Percentiles rank a stretch among this genome's conserved stretches.
Conservation (phyloP, 2,329 filamentous ascomycete genomes). For the Metarhizium robertsii region DNA sequence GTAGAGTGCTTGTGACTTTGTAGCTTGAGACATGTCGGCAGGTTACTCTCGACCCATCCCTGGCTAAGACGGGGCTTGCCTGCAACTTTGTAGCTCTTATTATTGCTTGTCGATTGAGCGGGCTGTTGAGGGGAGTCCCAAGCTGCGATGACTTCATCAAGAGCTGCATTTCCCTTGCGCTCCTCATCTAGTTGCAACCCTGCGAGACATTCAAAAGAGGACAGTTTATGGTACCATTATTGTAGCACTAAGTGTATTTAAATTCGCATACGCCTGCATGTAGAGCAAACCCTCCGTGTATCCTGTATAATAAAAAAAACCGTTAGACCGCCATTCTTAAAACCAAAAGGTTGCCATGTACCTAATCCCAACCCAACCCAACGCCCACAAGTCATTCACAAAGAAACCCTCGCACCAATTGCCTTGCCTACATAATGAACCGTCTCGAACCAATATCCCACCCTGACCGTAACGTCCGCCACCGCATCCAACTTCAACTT, state of each 20-base stretch:
- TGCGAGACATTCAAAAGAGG: background rate
- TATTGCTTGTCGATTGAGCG: background rate
- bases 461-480: conserved; percentile 63
- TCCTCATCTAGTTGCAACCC: background rate
- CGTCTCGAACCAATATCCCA: conserved; percentile 66
- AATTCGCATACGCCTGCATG: background rate
- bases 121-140: background rate
- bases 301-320: background rate
- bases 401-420: conserved; percentile 51
- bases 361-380: background rate
- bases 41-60: too few species aligned
- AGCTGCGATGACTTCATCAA: background rate
- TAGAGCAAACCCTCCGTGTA: background rate
- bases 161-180: background rate
- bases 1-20: background rate
- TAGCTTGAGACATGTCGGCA: background rate
- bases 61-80: too few species aligned
- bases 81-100: background rate
- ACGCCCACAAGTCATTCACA: conserved; percentile 12
- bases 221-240: background rate
- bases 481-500: conserved; percentile 67
- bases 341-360: background rate
- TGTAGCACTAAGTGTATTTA: background rate
- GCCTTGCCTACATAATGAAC: conserved; percentile 63
- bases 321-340: background rate